Base-by-base conservation (phyloP, 169 alveolate species). In the Ichthyophthirius multifiliis region DNA sequence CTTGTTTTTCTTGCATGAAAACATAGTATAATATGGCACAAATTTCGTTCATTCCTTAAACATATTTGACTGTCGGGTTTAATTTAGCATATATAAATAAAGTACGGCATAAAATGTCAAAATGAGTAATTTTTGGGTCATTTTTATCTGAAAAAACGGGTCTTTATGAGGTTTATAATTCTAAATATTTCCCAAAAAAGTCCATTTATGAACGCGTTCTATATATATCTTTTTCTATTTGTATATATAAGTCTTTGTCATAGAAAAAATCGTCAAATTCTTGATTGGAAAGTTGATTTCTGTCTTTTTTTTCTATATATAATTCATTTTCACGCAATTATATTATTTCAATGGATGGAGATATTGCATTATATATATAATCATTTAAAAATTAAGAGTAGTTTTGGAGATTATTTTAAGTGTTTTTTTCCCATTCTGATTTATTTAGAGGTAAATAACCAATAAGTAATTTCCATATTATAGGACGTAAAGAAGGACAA, bases 1-100 rank as follows among this genome's bases (percentile, higher is more conserved):
- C n/a, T n/a, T n/a, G n/a, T n/a, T n/a, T n/a, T n/a, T n/a, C n/a
- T n/a, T n/a, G n/a, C n/a, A n/a, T n/a, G 46, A 94, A 84, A 16
- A 92, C 86, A 48, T 78, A 91, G 75, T 94, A 93, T 37, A 96
- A 77, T 34, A 94, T 88, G 27, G 98, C 97, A 30, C 94, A 83
- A 27, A 96, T 67, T 75, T 96, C 98, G 82, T 96, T 94, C 97
- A 96, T 96, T 73, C 98, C 98, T 74, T 94, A 86, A 20, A 92
- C 96, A 74, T 94, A 94, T 32, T 86, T 84, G n/a, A 92, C 87
- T 67, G 94, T 96, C 15, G 96, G 94, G 77, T 93, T 92, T 65
- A 90, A 85, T 64, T 84, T 91, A 1, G 97, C 96, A 85, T 93
- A 94, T 27, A 94, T 86, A 71, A 94, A 96, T 41, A 96, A 79